Base-by-base conservation (phyloP, 306 rosid species). In the Pterocarpus santalinus region DNA sequence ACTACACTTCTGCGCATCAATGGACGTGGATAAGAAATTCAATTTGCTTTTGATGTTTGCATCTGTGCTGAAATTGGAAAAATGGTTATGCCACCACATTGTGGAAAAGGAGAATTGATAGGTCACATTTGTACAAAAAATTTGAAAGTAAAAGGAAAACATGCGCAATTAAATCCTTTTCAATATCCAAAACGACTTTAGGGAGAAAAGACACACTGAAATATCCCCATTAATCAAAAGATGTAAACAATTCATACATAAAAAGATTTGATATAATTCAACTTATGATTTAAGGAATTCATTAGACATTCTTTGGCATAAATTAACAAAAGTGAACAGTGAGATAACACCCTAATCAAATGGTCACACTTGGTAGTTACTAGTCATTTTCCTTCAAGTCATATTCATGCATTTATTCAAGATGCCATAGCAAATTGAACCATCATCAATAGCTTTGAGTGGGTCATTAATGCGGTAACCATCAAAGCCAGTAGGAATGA, bases 321-420 rank as follows among this genome's bases (percentile, higher is more conserved):
- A 46, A 65, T 1, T 15, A 58, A 44, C 69, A 44, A n/a, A 11
- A 64, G 12, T 10, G 46, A 44, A n/a, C 14, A n/a, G 46, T 47
- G 47, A 4, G 5, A 46, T 28, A 15, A 75, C 60, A 10, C 2
- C 12, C 28, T 8, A 11, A 17, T 28, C 28, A 6, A 10, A 72
- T 22, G 2, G 47, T 33, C 46, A 5, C 7, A 36, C 33, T 58
- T 12, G 36, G 76, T 52, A 1, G 70, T 77, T 77, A 64, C 2
- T 8, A 16, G 86, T 83, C 79, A 39, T 43, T 76, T 36, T 82
- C 73, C 0, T 36, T 33, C 28, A 2, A 3, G 85, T 44, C 43
- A 7, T 44, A 4, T 28, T 53, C 17, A 62, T 36, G 58, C 34
- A 22, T 64, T 61, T 32, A 44, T 35, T 52, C 8, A 33, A 5